Base-by-base conservation (phyloP, 192 early-diverging fungal species). In the Gigaspora rosea region DNA sequence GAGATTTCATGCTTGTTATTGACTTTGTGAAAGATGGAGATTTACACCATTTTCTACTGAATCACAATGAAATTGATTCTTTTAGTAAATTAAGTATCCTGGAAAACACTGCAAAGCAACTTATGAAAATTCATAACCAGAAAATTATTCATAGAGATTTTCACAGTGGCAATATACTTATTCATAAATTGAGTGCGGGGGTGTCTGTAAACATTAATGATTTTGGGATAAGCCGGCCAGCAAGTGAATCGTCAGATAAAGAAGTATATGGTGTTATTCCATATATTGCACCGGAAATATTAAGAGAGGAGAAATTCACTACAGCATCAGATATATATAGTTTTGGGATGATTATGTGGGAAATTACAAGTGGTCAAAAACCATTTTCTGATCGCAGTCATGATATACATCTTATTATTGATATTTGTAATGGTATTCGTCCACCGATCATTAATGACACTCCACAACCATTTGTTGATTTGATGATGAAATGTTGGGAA, bases 121-220 rank as follows among this genome's bases (percentile, higher is more conserved):
- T 41, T 6, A 1, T 0, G 41, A 41, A 41, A 41, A 41, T 41
- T 41, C 41, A 41, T 7, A 41, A 41, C 0, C 41, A 41, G 41
- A 41, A 41, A 41, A 41, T 41, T 41, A 41, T 71, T 15, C 52
- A 71, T 57, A 0, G 36, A 0, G 70, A 71, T 71, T 56, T 71
- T 13, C 70, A 71, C 15, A 32, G 46, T 57, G 70, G 52, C 16
- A 71, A 56, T 56, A 56, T 56, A 4, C 52, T 56, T 56, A 13
- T 56, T 56, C 52, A n/a, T n/a, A n/a, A n/a, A n/a, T n/a, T n/a
- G n/a, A n/a, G n/a, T n/a, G n/a, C n/a, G n/a, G n/a, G 16, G 2
- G 1, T 54, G 6, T 54, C 18, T 12, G 18, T 13, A 18, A 0
- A 18, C 18, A 56, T 56, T 15, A 11, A 5, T n/a, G 52, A 56